Evolutionary conservation across 306 rosid genomes (phyloP).

Genomic region (Morella rubra): DNA sequence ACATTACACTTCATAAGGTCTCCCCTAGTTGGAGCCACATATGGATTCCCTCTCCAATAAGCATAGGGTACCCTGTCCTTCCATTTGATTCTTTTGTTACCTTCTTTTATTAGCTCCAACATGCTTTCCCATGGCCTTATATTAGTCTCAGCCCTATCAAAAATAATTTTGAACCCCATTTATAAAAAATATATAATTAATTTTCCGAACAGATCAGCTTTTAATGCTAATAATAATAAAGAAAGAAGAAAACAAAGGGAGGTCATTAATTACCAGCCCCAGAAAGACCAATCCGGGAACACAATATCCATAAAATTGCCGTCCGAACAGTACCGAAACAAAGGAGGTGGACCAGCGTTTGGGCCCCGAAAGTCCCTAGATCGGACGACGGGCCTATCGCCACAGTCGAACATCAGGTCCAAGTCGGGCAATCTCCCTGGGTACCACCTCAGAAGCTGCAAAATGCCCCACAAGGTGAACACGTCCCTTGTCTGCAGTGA

Average conservation of each 20-base stretch:
- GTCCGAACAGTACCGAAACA: constrained; percentile 70
- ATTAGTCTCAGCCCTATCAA: constrained; percentile 69
- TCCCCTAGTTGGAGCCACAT: constrained; percentile 52
- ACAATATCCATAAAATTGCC: constrained; percentile 60
- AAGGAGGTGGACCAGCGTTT: constrained; percentile 46
- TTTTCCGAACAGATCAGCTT: too few relatives aligned
- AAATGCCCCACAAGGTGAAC: constrained; percentile 78
- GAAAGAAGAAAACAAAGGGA: too few relatives aligned
- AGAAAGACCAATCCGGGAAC: constrained; percentile 96
- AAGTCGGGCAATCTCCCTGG: constrained; percentile 70
- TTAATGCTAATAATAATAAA: too few relatives aligned
- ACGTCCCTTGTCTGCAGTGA: constrained; percentile 69
- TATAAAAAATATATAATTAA: too few relatives aligned
- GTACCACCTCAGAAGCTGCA: constrained; percentile 65
- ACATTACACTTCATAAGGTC: constrained; percentile 78
- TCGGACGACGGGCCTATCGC: constrained; percentile 62
- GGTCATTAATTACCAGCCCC: constrained; percentile 72
- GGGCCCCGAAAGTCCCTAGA: constrained; percentile 29
- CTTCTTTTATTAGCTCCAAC: constrained; percentile 55
- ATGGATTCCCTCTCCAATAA: constrained; percentile 86
- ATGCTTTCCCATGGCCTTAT: constrained; percentile 69
- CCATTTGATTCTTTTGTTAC: constrained; percentile 67
- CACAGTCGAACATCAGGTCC: constrained; percentile 76
- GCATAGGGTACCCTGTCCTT: constrained; percentile 74
- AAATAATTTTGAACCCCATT: too few relatives aligned